phyloP scores from a whole-genome alignment of 2,329 filamentous ascomycete species.

The Aureobasidium sp. region DNA sequence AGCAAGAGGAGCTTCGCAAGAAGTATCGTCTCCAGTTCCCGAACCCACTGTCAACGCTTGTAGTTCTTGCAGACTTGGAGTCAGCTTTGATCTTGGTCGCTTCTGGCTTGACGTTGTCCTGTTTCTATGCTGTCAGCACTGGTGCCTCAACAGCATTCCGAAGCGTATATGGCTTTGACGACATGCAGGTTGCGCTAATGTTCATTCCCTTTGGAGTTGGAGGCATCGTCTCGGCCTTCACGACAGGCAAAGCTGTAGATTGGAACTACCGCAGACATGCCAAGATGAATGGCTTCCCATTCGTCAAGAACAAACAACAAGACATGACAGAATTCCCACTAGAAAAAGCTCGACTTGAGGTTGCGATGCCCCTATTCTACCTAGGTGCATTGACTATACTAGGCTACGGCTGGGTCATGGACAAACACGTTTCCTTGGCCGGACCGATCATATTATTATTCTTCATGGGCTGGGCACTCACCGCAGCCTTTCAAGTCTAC shows the following conservation, averaged over 20 bases:
- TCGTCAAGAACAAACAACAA: constrained; percentile 29
- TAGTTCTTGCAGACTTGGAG: constrained; percentile 27
- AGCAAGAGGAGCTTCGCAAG: constrained; percentile 19
- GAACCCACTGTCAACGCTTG: constrained; percentile 24
- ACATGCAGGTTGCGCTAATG: constrained; percentile 36
- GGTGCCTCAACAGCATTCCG: constrained; percentile 33
- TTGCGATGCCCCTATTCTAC: constrained; percentile 33
- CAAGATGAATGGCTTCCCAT: constrained; percentile 25
- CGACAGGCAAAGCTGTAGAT: constrained; percentile 37
- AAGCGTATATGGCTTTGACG: constrained; percentile 32
- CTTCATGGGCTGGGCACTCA: constrained; percentile 30
- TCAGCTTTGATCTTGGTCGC: constrained; percentile 32
- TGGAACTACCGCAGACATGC: constrained; percentile 37
- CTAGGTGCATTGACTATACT: constrained; percentile 28
- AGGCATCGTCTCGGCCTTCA: constrained; percentile 32
- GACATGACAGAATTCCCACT: constrained; percentile 37
- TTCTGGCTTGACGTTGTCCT: constrained; percentile 34
- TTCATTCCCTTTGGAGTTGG: constrained; percentile 39
- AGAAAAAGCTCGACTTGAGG: constrained; percentile 36
- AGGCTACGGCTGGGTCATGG: constrained; percentile 37
- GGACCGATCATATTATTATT: constrained; percentile 25
- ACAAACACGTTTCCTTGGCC: constrained; percentile 25
- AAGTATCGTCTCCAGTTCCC: constrained; percentile 24
- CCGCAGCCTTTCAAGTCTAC: constrained; percentile 36
- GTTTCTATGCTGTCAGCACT: constrained; percentile 37